Evolutionary conservation across 192 early-diverging fungal genomes (phyloP).

Genomic region (Linnemannia exigua): DNA sequence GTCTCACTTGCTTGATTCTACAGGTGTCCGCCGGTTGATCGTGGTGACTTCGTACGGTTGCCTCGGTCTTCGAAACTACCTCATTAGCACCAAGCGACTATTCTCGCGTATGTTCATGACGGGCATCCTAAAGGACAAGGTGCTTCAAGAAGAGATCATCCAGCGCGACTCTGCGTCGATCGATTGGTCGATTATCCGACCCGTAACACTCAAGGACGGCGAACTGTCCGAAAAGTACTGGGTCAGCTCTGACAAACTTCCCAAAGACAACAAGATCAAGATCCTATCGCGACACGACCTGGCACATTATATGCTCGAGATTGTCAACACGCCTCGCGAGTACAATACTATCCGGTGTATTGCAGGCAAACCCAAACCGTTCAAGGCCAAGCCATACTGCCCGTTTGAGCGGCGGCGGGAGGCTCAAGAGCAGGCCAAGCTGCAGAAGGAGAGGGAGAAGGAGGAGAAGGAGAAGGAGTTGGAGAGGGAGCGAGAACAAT

Average conservation of each 20-base stretch:
- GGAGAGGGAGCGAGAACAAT: background rate
- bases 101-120: constrained; percentile 54
- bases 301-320: constrained; percentile 48
- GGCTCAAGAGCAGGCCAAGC: constrained; percentile 1
- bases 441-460: background rate
- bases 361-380: constrained; percentile 40
- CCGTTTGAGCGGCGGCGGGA: constrained; percentile 27
- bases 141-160: constrained; percentile 54
- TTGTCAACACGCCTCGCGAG: constrained; percentile 24
- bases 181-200: constrained; percentile 59
- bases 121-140: constrained; percentile 56
- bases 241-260: constrained; percentile 34
- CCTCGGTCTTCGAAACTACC: constrained; percentile 44
- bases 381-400: constrained; percentile 22
- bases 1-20: background rate
- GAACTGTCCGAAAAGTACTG: constrained; percentile 38
- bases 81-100: constrained; percentile 45
- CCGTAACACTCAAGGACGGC: constrained; percentile 55
- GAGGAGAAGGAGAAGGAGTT: constrained; percentile 14
- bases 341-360: constrained; percentile 40
- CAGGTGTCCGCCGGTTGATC: constrained; percentile 46
- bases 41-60: constrained; percentile 51
- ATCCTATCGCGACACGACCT: constrained; percentile 47
- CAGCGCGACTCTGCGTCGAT: constrained; percentile 38
- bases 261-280: constrained; percentile 39